Evolutionary conservation across 345 rosid species (phyloP).

Genomic region (Hypericum perforatum): DNA sequence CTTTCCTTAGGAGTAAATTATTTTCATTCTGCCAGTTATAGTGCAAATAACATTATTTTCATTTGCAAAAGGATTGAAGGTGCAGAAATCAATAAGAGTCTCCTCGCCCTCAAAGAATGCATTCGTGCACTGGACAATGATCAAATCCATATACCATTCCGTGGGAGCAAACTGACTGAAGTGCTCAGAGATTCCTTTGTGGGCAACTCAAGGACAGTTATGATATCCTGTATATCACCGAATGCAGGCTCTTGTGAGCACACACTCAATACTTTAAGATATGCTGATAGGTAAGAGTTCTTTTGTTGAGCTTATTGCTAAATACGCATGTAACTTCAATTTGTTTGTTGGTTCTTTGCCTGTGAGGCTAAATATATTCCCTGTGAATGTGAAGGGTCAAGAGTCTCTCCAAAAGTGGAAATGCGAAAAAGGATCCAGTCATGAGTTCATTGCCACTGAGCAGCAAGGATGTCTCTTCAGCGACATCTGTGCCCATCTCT

Average conservation of each 20-base stretch:
- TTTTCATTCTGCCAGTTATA: neutral
- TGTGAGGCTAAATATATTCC: constrained; percentile 8
- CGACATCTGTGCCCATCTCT: constrained; percentile 33
- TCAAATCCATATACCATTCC: constrained; percentile 91
- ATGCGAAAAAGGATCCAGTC: constrained; percentile 62
- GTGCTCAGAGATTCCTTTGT: constrained; percentile 95
- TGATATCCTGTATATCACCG: constrained; percentile 96
- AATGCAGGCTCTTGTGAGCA: constrained; percentile 96
- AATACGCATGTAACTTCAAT: neutral
- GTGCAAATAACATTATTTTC: neutral
- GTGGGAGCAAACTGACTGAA: constrained; percentile 95
- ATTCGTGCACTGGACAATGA: constrained; percentile 95
- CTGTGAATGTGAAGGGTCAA: constrained; percentile 59
- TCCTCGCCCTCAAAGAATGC: constrained; percentile 93
- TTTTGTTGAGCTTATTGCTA: constrained; percentile 8
- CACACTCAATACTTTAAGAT: constrained; percentile 87
- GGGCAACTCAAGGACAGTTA: constrained; percentile 91
- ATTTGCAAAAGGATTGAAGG: constrained; percentile 68
- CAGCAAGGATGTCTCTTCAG: constrained; percentile 45
- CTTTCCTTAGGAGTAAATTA: too few relatives aligned
- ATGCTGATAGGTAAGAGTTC: constrained; percentile 71
- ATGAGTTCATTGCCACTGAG: constrained; percentile 32
- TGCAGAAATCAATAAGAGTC: constrained; percentile 91
- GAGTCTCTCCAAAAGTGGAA: constrained; percentile 89
- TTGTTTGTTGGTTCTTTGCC: neutral